Evolutionary conservation across 2,329 filamentous ascomycete genomes (phyloP).

Genomic region (Thermothelomyces thermophilus): DNA sequence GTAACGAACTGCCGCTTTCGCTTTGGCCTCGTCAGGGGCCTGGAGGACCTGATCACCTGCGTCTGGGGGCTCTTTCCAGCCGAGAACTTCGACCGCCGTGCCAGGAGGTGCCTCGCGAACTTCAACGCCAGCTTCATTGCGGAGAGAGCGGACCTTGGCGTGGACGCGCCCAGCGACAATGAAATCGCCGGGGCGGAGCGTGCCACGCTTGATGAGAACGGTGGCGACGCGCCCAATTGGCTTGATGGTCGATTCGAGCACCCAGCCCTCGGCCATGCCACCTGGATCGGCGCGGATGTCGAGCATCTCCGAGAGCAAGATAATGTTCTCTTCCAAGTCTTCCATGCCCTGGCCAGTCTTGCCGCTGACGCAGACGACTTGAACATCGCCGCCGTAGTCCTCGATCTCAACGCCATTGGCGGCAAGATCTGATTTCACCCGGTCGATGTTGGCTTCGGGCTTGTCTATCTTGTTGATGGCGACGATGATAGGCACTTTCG

Average conservation of each 20-base stretch:
- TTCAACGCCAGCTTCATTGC: constrained; percentile 73
- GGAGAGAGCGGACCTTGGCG: constrained; percentile 75
- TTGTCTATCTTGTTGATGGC: constrained; percentile 98
- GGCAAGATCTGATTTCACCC: constrained; percentile 82
- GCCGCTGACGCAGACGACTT: constrained; percentile 84
- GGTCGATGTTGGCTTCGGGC: constrained; percentile 69
- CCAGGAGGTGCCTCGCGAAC: constrained; percentile 74
- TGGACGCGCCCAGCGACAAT: constrained; percentile 85
- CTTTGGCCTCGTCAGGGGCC: constrained; percentile 69
- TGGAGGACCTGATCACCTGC: constrained; percentile 87
- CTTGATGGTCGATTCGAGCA: constrained; percentile 88
- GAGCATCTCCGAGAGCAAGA: constrained; percentile 80
- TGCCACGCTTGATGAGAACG: constrained; percentile 81
- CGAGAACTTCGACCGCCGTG: constrained; percentile 84
- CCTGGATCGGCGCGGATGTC: constrained; percentile 77
- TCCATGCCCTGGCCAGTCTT: constrained; percentile 91
- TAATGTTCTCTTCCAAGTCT: constrained; percentile 83
- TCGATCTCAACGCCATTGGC: constrained; percentile 83
- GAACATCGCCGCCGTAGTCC: constrained; percentile 90
- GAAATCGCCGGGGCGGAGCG: constrained; percentile 69
- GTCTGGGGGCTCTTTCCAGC: constrained; percentile 78
- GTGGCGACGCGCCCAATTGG: constrained; percentile 79
- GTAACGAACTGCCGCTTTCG: constrained; percentile 70
- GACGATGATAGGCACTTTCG: constrained; percentile 91
- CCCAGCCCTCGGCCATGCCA: constrained; percentile 82